A percentile compares a stretch with the other conserved stretches of the same genome.
Evolutionary conservation across 2,329 filamentous ascomycete genomes (phyloP).

Genomic region (Fusarium denticulatum): DNA sequence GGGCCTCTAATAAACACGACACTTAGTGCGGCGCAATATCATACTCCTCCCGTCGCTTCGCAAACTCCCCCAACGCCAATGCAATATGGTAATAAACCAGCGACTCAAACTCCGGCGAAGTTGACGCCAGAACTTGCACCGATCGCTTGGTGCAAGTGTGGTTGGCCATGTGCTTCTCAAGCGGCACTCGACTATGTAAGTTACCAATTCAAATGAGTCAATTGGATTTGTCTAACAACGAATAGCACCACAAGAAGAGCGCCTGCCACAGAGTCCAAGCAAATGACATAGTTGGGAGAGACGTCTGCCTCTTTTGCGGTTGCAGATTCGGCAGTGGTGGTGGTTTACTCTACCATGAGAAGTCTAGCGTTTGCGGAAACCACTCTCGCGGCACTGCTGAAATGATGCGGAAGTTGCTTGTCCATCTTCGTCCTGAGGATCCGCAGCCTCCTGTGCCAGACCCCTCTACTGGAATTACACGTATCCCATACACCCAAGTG

Average conservation of each 20-base stretch:
- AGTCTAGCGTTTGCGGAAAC: slow-evolving; percentile 58
- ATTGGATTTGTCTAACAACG: slow-evolving; percentile 21
- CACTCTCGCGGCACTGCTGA: slow-evolving; percentile 41
- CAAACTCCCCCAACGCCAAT: neutral
- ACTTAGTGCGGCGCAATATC: neutral
- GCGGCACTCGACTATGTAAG: slow-evolving; percentile 48
- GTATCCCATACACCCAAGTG: neutral
- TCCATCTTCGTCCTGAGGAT: slow-evolving; percentile 5
- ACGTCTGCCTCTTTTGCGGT: slow-evolving; percentile 58
- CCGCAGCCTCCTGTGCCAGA: neutral
- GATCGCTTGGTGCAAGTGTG: slow-evolving; percentile 46
- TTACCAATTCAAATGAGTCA: neutral
- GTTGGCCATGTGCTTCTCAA: slow-evolving; percentile 49
- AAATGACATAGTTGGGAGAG: slow-evolving; percentile 40
- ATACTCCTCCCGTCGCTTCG: slow-evolving; percentile 4
- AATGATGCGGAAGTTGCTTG: slow-evolving; percentile 23
- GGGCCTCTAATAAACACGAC: neutral
- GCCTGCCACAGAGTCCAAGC: slow-evolving; percentile 38
- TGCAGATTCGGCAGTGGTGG: slow-evolving; percentile 53
- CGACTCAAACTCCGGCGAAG: neutral
- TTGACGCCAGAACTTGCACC: neutral
- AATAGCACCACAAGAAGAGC: slow-evolving; percentile 44
- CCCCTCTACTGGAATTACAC: neutral
- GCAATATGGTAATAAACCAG: neutral
- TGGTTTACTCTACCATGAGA: slow-evolving; percentile 57